phyloP scores from a whole-genome alignment of 805 yeast species.

The Candida coquimbonensis region DNA sequence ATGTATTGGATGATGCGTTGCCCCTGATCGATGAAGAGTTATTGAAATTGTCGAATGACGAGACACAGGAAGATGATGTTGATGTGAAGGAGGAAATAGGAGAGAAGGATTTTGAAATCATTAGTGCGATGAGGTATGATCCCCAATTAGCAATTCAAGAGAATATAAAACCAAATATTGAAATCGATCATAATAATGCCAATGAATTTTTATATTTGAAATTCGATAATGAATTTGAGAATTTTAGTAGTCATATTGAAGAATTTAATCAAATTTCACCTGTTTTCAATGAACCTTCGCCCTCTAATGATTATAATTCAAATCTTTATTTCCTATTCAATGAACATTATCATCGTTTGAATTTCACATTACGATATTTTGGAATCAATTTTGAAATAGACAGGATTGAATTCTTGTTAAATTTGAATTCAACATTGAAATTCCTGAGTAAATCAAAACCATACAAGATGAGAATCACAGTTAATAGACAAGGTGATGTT shows the following conservation, averaged over 20 bases:
- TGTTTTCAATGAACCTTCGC: not conserved
- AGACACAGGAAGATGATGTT: no score
- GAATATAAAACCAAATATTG: not conserved
- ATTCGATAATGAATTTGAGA: not conserved
- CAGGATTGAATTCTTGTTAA: constrained; percentile 32
- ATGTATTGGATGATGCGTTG: no score
- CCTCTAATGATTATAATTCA: constrained; percentile 10
- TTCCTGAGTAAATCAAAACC: constrained; percentile 26
- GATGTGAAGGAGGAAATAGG: not conserved
- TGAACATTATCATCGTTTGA: constrained; percentile 57
- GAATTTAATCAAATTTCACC: not conserved
- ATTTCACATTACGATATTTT: constrained; percentile 49
- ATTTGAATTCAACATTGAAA: constrained; percentile 32
- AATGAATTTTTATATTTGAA: not conserved
- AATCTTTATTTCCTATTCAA: constrained; percentile 50
- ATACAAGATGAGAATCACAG: constrained; percentile 42
- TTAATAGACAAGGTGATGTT: constrained; percentile 31
- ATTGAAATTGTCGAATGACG: not conserved
- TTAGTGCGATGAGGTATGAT: constrained; percentile 73
- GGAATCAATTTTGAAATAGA: constrained; percentile 39
- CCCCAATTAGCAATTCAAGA: constrained; percentile 35
- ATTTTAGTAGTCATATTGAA: not conserved
- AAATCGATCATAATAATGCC: not conserved
- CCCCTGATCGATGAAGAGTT: constrained; percentile 3
- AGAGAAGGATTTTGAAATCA: constrained; percentile 40